phyloP scores from a whole-genome alignment of 176 grass and related monocot species.

The Pontederia crassipes region DNA sequence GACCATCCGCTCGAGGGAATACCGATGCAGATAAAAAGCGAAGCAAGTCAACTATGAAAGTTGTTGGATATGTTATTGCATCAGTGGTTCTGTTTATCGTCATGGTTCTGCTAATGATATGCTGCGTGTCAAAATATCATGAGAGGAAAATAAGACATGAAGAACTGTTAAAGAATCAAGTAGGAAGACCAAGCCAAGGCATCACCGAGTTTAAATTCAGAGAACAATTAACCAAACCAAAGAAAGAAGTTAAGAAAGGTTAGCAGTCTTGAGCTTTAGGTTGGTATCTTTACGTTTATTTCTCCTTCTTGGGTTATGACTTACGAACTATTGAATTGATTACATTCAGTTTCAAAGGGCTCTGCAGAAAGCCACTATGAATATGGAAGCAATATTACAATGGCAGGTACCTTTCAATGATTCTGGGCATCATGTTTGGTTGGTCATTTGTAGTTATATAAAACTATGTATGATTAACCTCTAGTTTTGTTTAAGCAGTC shows the following conservation, averaged over 20 bases:
- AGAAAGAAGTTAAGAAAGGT: slow-evolving; percentile 62
- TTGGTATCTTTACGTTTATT: background rate
- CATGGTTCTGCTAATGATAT: slow-evolving; percentile 45
- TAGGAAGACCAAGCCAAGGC: slow-evolving; percentile 30
- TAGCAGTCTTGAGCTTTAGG: background rate
- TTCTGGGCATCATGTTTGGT: background rate
- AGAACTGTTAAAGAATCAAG: slow-evolving; percentile 31
- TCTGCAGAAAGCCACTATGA: slow-evolving; percentile 31
- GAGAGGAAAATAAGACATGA: slow-evolving; percentile 45
- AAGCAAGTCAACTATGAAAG: slow-evolving; percentile 43
- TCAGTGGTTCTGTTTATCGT: slow-evolving; percentile 54
- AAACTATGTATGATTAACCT: background rate
- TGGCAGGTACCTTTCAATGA: slow-evolving; percentile 30
- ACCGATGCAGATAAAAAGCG: slow-evolving; percentile 32
- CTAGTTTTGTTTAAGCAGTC: slow-evolving; percentile 22
- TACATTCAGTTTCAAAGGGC: slow-evolving; percentile 2
- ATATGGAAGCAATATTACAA: slow-evolving; percentile 26
- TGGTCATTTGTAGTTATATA: background rate
- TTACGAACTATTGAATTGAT: background rate
- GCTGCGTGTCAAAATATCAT: slow-evolving; percentile 66
- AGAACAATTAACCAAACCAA: slow-evolving; percentile 35
- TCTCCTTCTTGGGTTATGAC: background rate
- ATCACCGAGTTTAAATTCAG: slow-evolving; percentile 43
- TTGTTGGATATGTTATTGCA: slow-evolving; percentile 68
- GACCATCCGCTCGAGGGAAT: slow-evolving; percentile 24